Percentiles rank a stretch among this genome's conserved stretches.
phyloP scores from a whole-genome alignment of 306 rosid species.

The Casuarina cunninghamiana region DNA sequence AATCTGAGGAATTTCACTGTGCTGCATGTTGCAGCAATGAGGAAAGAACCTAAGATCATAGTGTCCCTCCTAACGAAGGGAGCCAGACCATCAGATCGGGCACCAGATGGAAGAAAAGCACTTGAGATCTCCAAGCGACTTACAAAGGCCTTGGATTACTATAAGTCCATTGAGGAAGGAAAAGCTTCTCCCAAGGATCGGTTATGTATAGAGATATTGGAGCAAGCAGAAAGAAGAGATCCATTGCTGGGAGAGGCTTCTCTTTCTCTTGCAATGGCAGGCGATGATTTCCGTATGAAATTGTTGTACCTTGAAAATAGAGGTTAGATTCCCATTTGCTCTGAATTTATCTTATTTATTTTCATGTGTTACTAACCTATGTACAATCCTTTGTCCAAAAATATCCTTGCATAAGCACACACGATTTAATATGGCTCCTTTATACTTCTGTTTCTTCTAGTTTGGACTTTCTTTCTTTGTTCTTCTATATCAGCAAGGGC shows the following conservation, averaged over 20 bases:
- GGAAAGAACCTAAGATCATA: constrained; percentile 63
- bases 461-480: background rate
- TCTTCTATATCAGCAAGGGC: background rate
- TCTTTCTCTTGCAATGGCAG: constrained; percentile 67
- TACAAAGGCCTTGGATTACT: constrained; percentile 47
- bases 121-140: constrained; percentile 60
- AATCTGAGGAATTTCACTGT: constrained; percentile 60
- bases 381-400: background rate
- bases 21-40: constrained; percentile 53
- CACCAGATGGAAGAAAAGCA: constrained; percentile 65
- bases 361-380: background rate
- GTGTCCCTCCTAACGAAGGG: constrained; percentile 72
- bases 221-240: constrained; percentile 78
- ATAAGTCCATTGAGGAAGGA: constrained; percentile 45
- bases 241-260: constrained; percentile 67
- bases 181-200: constrained; percentile 42
- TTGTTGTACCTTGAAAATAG: constrained; percentile 74
- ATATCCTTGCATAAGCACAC: background rate
- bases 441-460: background rate
- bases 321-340: constrained; percentile 35
- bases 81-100: constrained; percentile 59
- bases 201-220: constrained; percentile 67
- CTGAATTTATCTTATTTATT: background rate
- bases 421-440: background rate
- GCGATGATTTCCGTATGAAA: constrained; percentile 63